A percentile compares a stretch with the other conserved stretches of the same genome.
phyloP scores from a whole-genome alignment of 164 flowering plant species.

The Malania oleifera region DNA sequence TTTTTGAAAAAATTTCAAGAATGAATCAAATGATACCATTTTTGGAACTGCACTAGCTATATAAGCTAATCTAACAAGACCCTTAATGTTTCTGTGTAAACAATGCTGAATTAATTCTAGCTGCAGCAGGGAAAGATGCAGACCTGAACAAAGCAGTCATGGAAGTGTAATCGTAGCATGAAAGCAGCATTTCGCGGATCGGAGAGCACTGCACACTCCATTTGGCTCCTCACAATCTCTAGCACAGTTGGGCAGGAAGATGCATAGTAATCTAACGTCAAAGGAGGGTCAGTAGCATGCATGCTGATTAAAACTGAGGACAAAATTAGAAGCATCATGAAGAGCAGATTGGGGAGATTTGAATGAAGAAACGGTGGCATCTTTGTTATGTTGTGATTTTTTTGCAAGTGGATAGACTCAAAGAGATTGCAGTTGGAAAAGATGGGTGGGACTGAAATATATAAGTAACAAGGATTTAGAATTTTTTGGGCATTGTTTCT shows the following conservation, averaged over 20 bases:
- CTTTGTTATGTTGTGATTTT: slow-evolving; percentile 1
- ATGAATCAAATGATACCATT: too few species aligned
- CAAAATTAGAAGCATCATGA: slow-evolving; percentile 18
- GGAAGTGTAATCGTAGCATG: slow-evolving; percentile 73
- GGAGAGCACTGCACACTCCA: slow-evolving; percentile 75
- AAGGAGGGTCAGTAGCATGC: slow-evolving; percentile 40
- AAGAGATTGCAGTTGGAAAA: slow-evolving; percentile 4
- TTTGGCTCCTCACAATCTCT: slow-evolving; percentile 57
- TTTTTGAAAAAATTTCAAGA: too few species aligned
- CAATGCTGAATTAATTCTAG: too few species aligned
- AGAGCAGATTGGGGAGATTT: not conserved
- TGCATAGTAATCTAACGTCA: slow-evolving; percentile 71
- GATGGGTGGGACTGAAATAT: slow-evolving; percentile 19
- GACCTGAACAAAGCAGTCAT: slow-evolving; percentile 96
- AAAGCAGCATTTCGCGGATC: slow-evolving; percentile 80
- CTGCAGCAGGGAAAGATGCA: not conserved
- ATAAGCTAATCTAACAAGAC: too few species aligned
- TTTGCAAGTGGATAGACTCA: not conserved
- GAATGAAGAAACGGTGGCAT: slow-evolving; percentile 9
- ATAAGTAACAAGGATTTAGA: slow-evolving; percentile 7
- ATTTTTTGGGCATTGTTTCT: not conserved
- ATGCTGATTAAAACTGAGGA: slow-evolving; percentile 13
- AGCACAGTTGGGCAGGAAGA: slow-evolving; percentile 56
- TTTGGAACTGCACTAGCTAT: too few species aligned
- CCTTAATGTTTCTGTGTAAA: too few species aligned